Evolutionary conservation across 2,329 filamentous ascomycete species (phyloP), one percentile per base, ranked within the genome.

Genomic region (Nemania sp.): DNA sequence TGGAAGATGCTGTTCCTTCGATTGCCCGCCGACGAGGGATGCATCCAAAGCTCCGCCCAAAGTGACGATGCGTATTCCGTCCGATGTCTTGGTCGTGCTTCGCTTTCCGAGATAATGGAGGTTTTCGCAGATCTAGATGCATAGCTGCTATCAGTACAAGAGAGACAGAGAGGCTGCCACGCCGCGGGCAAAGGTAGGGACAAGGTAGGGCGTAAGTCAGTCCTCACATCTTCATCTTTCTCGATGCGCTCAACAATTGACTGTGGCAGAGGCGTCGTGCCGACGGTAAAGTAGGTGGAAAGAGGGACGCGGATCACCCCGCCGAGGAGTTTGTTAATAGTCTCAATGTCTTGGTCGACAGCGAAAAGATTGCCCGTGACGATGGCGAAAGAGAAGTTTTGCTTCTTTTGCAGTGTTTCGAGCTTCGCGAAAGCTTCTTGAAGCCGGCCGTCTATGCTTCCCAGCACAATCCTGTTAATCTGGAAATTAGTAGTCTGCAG

Each of bases 211-310:
- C n/a, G 24, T 6, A 7, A 37, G 33, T 37, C 40, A 19, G 14
- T 37, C 59, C 77, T 57, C 72, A 75, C 73, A 62, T 76, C 83
- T 66, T 86, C 86, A 58, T 88, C 83, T 28, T 81, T 80, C 66
- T 90, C 81, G 47, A 97, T 80, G 68, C 86, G 91, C 66, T 89
- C 82, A 17, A 88, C 77, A 19, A 97, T 82, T 24, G 77, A 74
- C 3, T 78, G 72, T 0, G 94, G 94, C 5, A 99, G 77, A n/a
- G 86, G 75, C 41, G 79, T 79, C 31, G 78, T 85, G 62, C 90
- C 91, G 56, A 96, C 79, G 2, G 90, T 90, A 70, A 97, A 99
- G 74, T 99, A 99, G 7, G 89, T 95, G 1, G 92, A 86, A 1
- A 97, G 75, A 3, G 92, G 86, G 4, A 97, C 77, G 19, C 78